These are phyloP conservation scores for Penicillium canariense DNA, from an alignment of 495 filamentous ascomycete genomes.

Conservation along the genomic window DNA sequence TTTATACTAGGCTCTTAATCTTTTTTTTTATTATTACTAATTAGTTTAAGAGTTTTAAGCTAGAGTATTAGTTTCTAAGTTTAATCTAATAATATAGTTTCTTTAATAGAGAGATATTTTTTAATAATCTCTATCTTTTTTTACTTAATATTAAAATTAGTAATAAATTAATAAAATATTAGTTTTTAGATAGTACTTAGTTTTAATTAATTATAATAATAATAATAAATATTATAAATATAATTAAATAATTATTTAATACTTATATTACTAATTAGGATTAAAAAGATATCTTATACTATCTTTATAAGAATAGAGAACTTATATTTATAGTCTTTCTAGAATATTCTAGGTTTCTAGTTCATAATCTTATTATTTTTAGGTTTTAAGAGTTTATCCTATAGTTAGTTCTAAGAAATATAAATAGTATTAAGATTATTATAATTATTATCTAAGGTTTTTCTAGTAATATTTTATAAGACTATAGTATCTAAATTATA, in stretches of 20 bases:
- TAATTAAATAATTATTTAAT: conserved; percentile 4
- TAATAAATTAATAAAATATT: conserved; percentile 3
- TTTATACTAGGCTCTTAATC: conserved; percentile 5
- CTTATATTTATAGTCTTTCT: neutral
- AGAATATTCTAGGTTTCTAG: neutral
- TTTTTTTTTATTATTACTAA: conserved; percentile 6
- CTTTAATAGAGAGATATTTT: neutral
- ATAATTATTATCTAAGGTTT: neutral
- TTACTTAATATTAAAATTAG: neutral
- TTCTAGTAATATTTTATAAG: neutral
- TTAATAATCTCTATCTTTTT: conserved; percentile 1
- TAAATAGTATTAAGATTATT: too few relatives aligned
- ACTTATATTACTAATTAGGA: too few relatives aligned
- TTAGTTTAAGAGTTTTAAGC: conserved; percentile 4
- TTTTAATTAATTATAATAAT: neutral
- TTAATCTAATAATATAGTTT: conserved; percentile 7
- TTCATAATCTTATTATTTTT: neutral
- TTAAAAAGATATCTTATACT: too few relatives aligned
- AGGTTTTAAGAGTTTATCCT: neutral
- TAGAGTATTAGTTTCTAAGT: neutral
- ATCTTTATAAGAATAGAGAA: neutral
- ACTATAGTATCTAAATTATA: neutral
- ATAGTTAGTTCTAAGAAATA: neutral
- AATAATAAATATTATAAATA: neutral
- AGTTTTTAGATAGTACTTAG: conserved; percentile 1